Evolutionary conservation across 768 basidiomycete species (phyloP), one percentile per base, ranked within the genome.

Genomic region (Russula abietina): DNA sequence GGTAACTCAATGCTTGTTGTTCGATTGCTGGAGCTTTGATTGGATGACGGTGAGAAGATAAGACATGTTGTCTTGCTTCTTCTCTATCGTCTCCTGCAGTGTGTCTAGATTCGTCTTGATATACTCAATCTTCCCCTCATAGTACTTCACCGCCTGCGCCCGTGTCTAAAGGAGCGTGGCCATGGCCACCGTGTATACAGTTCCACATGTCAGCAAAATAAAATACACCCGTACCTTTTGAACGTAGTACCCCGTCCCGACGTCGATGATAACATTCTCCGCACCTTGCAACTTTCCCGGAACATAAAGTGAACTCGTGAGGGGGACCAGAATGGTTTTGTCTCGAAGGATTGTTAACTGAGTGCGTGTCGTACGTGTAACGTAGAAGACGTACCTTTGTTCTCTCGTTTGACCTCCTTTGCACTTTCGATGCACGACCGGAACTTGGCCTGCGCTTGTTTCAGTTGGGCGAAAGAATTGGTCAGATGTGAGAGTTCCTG

Each of bases 231-330:
- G 49, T 52, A 92, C 97, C 82, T 98, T 99, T 75, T 91, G 86
- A 19, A 98, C 90, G 68, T 88, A 98, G 74, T 98, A 99, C 0
- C 97, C 96, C 0, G 96, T 98, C 1, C 97, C 97, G 30, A 98
- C 81, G 72, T 99, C 97, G 43, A 98, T 84, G 65, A 98, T 87
- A 52, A 99, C 95, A 68, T 92, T 83, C 50, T 93, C 88, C 0
- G 83, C 74, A 70, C 97, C 89, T 46, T 78, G 80, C 52, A 98
- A 79, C 75, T 87, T 93, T 22, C 95, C 97, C 2, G 96, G 94
- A 28, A 98, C 89, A 71, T 98, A 98, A 2, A 99, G 81, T 0
- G 95, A 98, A 73, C 90, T 92, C 17, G 94, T 98, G 59, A 98
- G 74, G 7, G 97, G 96, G 11, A 98, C 91, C 16, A 98, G 80